A percentile compares a stretch with the other conserved stretches of the same genome.
These are phyloP conservation scores for Hypoxylon rubiginosum DNA, from an alignment of 2,329 filamentous ascomycete species.

Conservation along the genomic window DNA sequence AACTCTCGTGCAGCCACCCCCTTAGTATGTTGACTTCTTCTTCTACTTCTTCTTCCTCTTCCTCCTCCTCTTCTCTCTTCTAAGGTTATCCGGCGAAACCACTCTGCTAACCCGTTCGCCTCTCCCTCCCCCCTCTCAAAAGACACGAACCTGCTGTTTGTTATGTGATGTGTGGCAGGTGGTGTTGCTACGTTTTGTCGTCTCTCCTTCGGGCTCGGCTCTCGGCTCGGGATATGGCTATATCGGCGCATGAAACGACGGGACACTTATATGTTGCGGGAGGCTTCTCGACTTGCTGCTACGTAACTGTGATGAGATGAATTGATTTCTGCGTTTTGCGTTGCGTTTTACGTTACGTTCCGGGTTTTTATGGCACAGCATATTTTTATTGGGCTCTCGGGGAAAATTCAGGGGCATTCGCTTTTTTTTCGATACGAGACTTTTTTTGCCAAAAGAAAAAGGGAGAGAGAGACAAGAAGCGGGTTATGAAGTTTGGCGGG, in stretches of 20 bases:
- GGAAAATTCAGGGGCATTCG: background rate
- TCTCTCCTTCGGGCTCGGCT: background rate
- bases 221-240: background rate
- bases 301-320: background rate
- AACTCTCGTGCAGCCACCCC: constrained; percentile 95
- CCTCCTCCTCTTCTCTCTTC: no score
- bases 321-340: background rate
- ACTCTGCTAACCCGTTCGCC: constrained; percentile 33
- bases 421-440: constrained; percentile 2
- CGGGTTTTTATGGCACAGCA: constrained; percentile 1
- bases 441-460: background rate
- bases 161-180: constrained; percentile 65
- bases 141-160: constrained; percentile 77
- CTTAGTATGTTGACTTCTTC: constrained; percentile 74
- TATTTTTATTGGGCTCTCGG: background rate
- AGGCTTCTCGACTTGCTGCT: background rate
- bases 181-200: constrained; percentile 8
- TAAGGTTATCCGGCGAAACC: constrained; percentile 5
- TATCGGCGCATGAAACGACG: background rate
- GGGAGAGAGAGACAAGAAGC: background rate
- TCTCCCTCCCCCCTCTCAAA: constrained; percentile 21
- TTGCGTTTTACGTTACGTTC: background rate
- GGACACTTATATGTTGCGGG: constrained; percentile 21
- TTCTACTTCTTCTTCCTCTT: no score
- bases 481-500: no score